A percentile compares a stretch with the other conserved stretches of the same genome.
phyloP scores from a whole-genome alignment of 768 basidiomycete species.

The Vararia minispora region DNA sequence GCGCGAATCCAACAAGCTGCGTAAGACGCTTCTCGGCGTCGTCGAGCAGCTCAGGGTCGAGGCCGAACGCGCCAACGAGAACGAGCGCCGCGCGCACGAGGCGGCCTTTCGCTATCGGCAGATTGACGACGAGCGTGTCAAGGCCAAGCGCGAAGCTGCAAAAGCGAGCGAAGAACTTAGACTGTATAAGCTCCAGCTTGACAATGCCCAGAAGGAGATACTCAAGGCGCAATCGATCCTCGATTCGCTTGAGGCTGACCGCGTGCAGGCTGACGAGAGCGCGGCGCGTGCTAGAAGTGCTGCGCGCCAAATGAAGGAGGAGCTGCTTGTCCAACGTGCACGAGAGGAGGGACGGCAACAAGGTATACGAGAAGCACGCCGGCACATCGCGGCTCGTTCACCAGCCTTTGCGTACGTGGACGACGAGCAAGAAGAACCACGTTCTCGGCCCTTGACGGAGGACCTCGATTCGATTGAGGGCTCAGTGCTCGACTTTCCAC shows the following conservation, averaged over 20 bases:
- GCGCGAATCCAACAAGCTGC: constrained; percentile 28
- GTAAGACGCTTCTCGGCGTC: constrained; percentile 25
- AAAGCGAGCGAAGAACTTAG: constrained; percentile 36
- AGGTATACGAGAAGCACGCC: constrained; percentile 36
- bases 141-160: constrained; percentile 21
- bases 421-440: constrained; percentile 5
- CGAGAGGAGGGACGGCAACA: constrained; percentile 41
- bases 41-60: constrained; percentile 29
- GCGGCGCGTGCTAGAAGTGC: constrained; percentile 33
- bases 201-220: constrained; percentile 50
- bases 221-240: constrained; percentile 42
- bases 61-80: constrained; percentile 24
- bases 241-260: constrained; percentile 34
- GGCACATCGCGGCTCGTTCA: neutral
- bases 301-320: constrained; percentile 34
- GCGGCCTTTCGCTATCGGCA: constrained; percentile 19
- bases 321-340: constrained; percentile 36
- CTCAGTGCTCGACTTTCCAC: constrained; percentile 12
- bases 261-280: constrained; percentile 37
- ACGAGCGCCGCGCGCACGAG: constrained; percentile 24
- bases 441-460: neutral
- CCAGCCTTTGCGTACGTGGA: constrained; percentile 2
- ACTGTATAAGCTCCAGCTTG: constrained; percentile 47
- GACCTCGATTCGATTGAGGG: constrained; percentile 13
- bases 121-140: constrained; percentile 22